Conservation (phyloP, 129 eudicot genomes). For the Solidago caesia region DNA sequence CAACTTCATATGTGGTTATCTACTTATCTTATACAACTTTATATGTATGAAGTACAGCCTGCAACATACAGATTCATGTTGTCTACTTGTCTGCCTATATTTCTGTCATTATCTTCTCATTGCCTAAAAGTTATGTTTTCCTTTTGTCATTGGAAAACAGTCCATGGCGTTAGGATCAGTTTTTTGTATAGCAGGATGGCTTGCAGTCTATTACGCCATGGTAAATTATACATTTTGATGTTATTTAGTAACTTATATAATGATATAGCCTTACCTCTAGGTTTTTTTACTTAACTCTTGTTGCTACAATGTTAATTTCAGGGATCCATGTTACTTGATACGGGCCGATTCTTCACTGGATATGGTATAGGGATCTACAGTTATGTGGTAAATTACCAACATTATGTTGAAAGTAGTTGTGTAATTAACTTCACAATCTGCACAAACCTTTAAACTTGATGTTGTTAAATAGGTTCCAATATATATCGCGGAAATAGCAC, state of each 20-base stretch:
- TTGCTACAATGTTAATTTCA: slow-evolving; percentile 28
- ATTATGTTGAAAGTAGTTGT: neutral
- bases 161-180: slow-evolving; percentile 77
- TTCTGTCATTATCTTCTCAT: neutral
- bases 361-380: slow-evolving; percentile 74
- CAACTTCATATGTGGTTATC: slow-evolving; percentile 30
- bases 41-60: slow-evolving; percentile 8
- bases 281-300: neutral
- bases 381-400: slow-evolving; percentile 54
- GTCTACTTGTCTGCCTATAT: neutral
- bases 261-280: neutral
- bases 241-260: neutral
- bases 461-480: slow-evolving; percentile 55
- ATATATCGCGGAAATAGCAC: slow-evolving; percentile 82
- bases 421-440: slow-evolving; percentile 3
- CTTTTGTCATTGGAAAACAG: slow-evolving; percentile 35
- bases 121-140: neutral
- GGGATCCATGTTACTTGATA: slow-evolving; percentile 65
- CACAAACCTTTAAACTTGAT: neutral
- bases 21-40: slow-evolving; percentile 13
- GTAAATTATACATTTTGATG: slow-evolving; percentile 28
- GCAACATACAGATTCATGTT: slow-evolving; percentile 1
- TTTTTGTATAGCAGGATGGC: slow-evolving; percentile 81
- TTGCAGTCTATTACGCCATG: slow-evolving; percentile 63
- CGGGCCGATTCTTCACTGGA: slow-evolving; percentile 81